phyloP scores from a whole-genome alignment of 805 yeast genomes.

The Saccharomyces paradoxus region DNA sequence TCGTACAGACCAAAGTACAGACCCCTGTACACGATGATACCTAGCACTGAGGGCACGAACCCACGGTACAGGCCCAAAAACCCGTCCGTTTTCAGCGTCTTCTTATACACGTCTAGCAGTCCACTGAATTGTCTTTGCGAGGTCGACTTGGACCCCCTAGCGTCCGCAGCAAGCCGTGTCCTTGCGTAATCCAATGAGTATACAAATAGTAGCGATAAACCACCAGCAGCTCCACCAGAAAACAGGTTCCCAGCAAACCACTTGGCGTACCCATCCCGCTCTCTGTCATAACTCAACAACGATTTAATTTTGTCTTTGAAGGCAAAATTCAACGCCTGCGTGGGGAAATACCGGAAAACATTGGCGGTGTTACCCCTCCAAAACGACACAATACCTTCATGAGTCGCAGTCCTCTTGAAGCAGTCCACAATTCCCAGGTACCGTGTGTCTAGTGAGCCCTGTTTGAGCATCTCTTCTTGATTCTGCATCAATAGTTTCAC shows the following conservation, averaged over 20 bases:
- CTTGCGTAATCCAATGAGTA: slow-evolving; percentile 93
- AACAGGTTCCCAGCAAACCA: slow-evolving; percentile 98
- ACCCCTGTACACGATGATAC: slow-evolving; percentile 98
- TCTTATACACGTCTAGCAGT: slow-evolving; percentile 90
- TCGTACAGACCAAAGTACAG: slow-evolving; percentile 96
- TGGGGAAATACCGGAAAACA: slow-evolving; percentile 98
- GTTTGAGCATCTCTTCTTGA: slow-evolving; percentile 97
- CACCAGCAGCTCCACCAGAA: slow-evolving; percentile 98
- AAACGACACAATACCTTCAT: slow-evolving; percentile 88
- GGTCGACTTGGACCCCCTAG: slow-evolving; percentile 72
- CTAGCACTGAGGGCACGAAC: slow-evolving; percentile 96
- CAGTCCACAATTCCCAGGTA: slow-evolving; percentile 90
- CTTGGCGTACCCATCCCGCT: slow-evolving; percentile 71
- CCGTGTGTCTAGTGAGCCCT: slow-evolving; percentile 81
- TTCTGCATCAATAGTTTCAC: slow-evolving; percentile 93
- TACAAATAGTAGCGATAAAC: slow-evolving; percentile 31
- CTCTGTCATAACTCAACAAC: slow-evolving; percentile 94
- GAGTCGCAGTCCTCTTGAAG: slow-evolving; percentile 89
- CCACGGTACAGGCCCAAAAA: slow-evolving; percentile 98
- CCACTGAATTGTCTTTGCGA: slow-evolving; percentile 97
- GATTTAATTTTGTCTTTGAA: slow-evolving; percentile 96
- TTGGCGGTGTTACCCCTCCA: slow-evolving; percentile 99
- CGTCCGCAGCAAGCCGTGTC: slow-evolving; percentile 98
- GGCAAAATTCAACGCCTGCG: slow-evolving; percentile 97
- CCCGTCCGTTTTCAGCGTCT: slow-evolving; percentile 94